A percentile compares a stretch with the other conserved stretches of the same genome.
Evolutionary conservation across 1,139 yeast genomes (phyloP).

Genomic region (Saccharomyces hybrid): DNA sequence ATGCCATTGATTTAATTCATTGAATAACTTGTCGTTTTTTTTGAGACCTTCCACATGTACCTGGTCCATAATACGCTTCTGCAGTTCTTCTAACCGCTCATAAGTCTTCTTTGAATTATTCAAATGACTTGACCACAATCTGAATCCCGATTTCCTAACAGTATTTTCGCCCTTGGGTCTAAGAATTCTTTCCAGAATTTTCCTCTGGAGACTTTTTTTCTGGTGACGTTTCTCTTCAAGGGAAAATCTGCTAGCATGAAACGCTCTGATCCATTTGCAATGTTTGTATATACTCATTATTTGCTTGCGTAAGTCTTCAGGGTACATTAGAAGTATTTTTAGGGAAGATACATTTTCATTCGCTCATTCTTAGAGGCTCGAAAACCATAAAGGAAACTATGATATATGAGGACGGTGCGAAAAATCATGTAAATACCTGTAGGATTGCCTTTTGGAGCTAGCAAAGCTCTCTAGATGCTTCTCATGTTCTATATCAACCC

Average conservation of each 20-base stretch:
- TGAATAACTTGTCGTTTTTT: slow-evolving; percentile 11
- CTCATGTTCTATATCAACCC: too few relatives aligned
- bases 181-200: slow-evolving; percentile 2
- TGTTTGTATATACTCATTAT: background rate
- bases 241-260: background rate
- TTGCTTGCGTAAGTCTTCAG: background rate
- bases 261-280: background rate
- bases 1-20: slow-evolving; percentile 21
- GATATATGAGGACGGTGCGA: background rate
- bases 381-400: background rate
- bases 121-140: slow-evolving; percentile 8
- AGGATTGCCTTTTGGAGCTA: too few relatives aligned
- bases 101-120: slow-evolving; percentile 1
- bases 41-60: slow-evolving; percentile 13
- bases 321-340: background rate
- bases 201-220: slow-evolving; percentile 1
- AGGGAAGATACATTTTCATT: background rate
- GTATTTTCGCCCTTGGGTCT: slow-evolving; percentile 1
- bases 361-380: background rate
- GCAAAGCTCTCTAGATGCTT: too few relatives aligned
- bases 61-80: slow-evolving; percentile 14
- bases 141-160: slow-evolving; percentile 11
- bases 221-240: background rate
- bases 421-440: background rate
- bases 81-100: slow-evolving; percentile 10